Evolutionary conservation across 352 stramenopile species (phyloP).

Genomic region (Phytophthora chlamydospora): DNA sequence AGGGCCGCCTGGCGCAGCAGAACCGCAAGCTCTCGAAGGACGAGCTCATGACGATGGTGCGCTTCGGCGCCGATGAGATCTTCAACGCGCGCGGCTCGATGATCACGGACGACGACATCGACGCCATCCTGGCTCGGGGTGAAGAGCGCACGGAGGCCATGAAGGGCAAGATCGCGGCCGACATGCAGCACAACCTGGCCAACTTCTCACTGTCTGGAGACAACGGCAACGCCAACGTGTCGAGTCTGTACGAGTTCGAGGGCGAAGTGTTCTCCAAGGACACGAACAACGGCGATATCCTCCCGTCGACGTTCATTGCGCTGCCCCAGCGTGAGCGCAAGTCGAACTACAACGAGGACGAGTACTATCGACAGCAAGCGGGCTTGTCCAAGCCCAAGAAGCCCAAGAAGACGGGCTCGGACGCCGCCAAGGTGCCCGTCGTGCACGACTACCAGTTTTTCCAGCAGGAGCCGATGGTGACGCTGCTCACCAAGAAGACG

Average conservation of each 20-base stretch:
- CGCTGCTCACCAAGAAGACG: constrained; percentile 85
- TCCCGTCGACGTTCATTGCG: constrained; percentile 92
- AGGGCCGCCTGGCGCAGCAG: constrained; percentile 95
- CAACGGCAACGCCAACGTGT: constrained; percentile 73
- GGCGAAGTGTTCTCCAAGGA: constrained; percentile 92
- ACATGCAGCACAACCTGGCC: constrained; percentile 96
- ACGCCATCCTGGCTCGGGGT: constrained; percentile 90
- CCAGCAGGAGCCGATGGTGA: constrained; percentile 89
- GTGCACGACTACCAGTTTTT: constrained; percentile 98
- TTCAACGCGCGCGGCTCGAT: constrained; percentile 89
- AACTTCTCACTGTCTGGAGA: constrained; percentile 95
- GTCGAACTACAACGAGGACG: constrained; percentile 96
- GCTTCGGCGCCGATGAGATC: constrained; percentile 89
- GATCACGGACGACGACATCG: constrained; percentile 94
- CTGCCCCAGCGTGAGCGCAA: constrained; percentile 88
- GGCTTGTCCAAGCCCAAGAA: constrained; percentile 86
- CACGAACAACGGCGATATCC: constrained; percentile 70
- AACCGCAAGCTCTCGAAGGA: constrained; percentile 95
- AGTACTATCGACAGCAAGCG: constrained; percentile 94
- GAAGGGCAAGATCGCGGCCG: constrained; percentile 85
- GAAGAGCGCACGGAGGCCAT: constrained; percentile 91
- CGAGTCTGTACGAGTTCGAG: constrained; percentile 90
- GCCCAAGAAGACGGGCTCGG: constrained; percentile 86
- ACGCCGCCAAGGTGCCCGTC: constrained; percentile 88
- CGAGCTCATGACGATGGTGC: constrained; percentile 98